Conservation (phyloP, 2,329 filamentous ascomycete species). For the Fusarium tricinctum region DNA sequence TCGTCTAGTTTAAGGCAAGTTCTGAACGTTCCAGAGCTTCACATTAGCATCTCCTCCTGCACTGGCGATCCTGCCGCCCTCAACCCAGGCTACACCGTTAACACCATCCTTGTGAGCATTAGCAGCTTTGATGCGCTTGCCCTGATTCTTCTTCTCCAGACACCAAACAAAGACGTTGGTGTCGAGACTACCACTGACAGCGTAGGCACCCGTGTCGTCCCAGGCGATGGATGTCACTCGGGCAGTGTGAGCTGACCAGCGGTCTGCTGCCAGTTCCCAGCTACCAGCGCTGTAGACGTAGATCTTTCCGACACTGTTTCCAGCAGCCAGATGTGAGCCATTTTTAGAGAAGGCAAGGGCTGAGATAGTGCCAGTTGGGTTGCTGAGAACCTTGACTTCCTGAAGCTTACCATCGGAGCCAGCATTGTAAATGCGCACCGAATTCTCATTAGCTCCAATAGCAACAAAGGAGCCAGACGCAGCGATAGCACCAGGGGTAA, state of each 20-base stretch:
- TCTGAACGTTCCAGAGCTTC: conserved; percentile 79
- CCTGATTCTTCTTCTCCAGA: conserved; percentile 80
- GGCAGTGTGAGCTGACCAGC: conserved; percentile 73
- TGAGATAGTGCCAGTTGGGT: conserved; percentile 80
- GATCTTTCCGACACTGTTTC: conserved; percentile 89
- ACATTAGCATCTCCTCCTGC: conserved; percentile 89
- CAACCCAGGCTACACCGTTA: conserved; percentile 86
- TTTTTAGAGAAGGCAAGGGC: conserved; percentile 85
- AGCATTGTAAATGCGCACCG: conserved; percentile 78
- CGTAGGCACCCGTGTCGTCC: conserved; percentile 82
- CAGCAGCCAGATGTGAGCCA: conserved; percentile 83
- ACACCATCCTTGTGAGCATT: conserved; percentile 98
- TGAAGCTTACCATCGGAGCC: conserved; percentile 69
- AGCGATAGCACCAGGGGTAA: conserved; percentile 78
- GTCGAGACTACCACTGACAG: conserved; percentile 88
- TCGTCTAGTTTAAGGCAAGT: conserved; percentile 50
- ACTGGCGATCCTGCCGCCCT: conserved; percentile 78
- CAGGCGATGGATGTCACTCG: conserved; percentile 75
- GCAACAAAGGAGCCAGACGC: conserved; percentile 77
- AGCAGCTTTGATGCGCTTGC: conserved; percentile 83
- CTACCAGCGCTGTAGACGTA: conserved; percentile 76
- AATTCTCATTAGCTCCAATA: conserved; percentile 80
- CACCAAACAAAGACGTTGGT: conserved; percentile 96
- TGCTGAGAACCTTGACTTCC: conserved; percentile 70
- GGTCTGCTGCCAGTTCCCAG: conserved; percentile 82